Base-by-base conservation (phyloP, 768 basidiomycete species). In the Xerocomellus amylosporus region DNA sequence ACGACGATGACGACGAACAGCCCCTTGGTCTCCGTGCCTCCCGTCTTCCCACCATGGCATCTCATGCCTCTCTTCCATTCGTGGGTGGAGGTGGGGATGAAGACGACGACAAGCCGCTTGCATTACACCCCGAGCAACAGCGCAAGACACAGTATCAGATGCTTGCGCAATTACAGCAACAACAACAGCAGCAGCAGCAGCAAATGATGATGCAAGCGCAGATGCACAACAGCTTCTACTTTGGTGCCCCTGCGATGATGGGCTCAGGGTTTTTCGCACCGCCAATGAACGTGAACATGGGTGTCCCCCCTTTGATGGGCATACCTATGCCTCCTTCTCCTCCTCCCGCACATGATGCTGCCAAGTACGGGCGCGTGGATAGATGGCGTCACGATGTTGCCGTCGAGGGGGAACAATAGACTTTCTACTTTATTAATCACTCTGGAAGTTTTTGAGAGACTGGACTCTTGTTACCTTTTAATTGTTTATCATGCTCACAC, bases 361-460 rank as follows among this genome's bases (percentile, higher is more conserved):
- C 74, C 34, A 92, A 90, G 65, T 87, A 79, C 58, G 81, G 79
- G 9, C 76, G 81, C 4, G 90, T 93, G 26, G 90, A 93, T 68
- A 80, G 81, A 56, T 93, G 90, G 90, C 82, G 90, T 59, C 84
- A 79, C 57, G 83, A 89, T 61, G 88, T 93, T 42, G 84, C 81
- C 17, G 82, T 87, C 12, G 88, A 88, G 60, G 86, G 84, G n/a
- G 76, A 82, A 53, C 64, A 57, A 37, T 70, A 66, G 48, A 54
- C 20, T 40, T 44, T 51, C n/a, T 53, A 54, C 38, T n/a, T 57
- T 56, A 54, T 42, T 28, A 26, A 40, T 39, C n/a, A 38, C 39
- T 40, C 45, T 64, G 51, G 53, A 47, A 50, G 44, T 30, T 58
- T 43, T 43, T 22, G 42, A 55, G 42, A 36, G 39, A 36, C 30